Evolutionary conservation across 2,329 filamentous ascomycete species (phyloP).

Genomic region (Aspergillus niger): DNA sequence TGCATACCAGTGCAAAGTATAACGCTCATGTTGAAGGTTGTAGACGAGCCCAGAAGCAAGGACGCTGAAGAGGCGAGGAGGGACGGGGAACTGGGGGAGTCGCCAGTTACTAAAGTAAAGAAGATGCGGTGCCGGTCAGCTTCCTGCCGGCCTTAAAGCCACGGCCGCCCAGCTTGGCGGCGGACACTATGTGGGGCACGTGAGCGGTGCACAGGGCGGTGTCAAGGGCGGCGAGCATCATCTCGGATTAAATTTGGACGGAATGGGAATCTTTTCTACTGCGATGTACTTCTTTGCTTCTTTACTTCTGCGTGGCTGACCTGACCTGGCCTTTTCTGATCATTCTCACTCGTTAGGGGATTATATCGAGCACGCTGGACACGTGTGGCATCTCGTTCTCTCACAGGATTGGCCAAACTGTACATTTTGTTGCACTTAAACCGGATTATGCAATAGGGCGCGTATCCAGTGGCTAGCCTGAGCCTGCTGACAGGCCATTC

Average conservation of each 20-base stretch:
- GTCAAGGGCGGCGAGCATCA: constrained; percentile 56
- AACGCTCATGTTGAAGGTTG: constrained; percentile 58
- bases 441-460: neutral
- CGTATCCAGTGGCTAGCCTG: constrained; percentile 2
- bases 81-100: constrained; percentile 7
- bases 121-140: neutral
- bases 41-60: neutral
- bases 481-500: neutral
- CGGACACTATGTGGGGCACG: constrained; percentile 3
- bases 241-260: constrained; percentile 4
- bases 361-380: too few species aligned
- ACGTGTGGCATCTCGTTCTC: too few species aligned
- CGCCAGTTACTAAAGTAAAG: neutral
- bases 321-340: neutral
- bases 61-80: constrained; percentile 4
- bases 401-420: neutral
- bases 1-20: constrained; percentile 66
- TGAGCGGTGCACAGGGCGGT: constrained; percentile 60
- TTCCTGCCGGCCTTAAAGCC: constrained; percentile 21
- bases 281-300: neutral
- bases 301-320: neutral
- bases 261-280: neutral
- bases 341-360: too few species aligned
- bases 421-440: neutral
- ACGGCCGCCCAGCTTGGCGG: neutral